Evolutionary conservation across 306 rosid genomes (phyloP).

Genomic region (Cicer judaicum): DNA sequence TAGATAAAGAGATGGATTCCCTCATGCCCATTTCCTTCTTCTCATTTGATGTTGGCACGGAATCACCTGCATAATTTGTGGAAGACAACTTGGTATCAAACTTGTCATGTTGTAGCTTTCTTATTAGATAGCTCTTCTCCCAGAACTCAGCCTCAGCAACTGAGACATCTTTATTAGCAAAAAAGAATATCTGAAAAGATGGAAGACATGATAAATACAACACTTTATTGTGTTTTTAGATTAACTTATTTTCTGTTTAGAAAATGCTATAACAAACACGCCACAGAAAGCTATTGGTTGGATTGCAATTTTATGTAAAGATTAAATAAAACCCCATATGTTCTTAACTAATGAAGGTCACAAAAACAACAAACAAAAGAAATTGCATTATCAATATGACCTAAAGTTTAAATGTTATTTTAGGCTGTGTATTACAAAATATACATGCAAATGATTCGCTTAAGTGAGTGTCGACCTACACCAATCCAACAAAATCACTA

Average conservation of each 20-base stretch:
- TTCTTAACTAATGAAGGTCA: constrained; percentile 28
- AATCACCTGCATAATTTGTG: constrained; percentile 40
- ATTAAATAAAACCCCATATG: constrained; percentile 18
- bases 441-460: constrained; percentile 16
- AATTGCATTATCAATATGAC: constrained; percentile 22
- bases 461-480: constrained; percentile 15
- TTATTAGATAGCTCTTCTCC: constrained; percentile 90
- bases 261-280: constrained; percentile 2
- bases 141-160: constrained; percentile 88
- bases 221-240: constrained; percentile 16
- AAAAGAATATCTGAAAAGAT: constrained; percentile 80
- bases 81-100: constrained; percentile 51
- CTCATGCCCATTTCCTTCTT: constrained; percentile 59
- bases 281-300: background rate
- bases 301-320: background rate
- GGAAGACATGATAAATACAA: constrained; percentile 38
- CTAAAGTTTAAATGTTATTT: constrained; percentile 32
- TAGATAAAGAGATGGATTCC: constrained; percentile 56
- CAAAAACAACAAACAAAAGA: constrained; percentile 14
- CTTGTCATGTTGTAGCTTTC: constrained; percentile 54
- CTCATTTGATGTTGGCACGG: constrained; percentile 47
- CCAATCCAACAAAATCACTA: constrained; percentile 27
- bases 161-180: constrained; percentile 68
- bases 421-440: background rate
- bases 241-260: constrained; percentile 16